Percentiles rank a stretch among this genome's conserved stretches.
Conservation (phyloP, 1,284 basidiomycete species). For the Apiotrichum mycotoxinovorans region DNA sequence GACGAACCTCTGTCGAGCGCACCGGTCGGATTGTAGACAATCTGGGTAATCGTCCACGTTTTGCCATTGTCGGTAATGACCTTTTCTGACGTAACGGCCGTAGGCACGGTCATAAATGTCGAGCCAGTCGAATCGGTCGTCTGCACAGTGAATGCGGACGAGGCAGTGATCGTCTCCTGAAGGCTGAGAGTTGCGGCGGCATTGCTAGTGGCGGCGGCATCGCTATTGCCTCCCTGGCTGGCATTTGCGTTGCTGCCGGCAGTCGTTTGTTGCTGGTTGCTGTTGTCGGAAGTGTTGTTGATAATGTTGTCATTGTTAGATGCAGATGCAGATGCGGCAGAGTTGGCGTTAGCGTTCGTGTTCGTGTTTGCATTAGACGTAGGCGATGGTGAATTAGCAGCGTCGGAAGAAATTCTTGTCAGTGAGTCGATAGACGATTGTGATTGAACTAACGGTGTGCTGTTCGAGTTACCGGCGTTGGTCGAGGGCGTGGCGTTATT, state of each 20-base stretch:
- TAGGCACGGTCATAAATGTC: slow-evolving; percentile 36
- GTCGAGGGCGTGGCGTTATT: background rate
- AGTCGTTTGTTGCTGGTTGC: no score
- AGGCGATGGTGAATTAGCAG: background rate
- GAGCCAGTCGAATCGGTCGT: slow-evolving; percentile 39
- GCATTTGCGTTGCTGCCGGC: no score
- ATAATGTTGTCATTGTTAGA: background rate
- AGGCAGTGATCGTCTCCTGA: slow-evolving; percentile 1
- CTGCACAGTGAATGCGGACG: slow-evolving; percentile 30
- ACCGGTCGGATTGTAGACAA: slow-evolving; percentile 45
- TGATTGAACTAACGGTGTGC: no score
- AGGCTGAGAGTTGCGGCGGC: background rate
- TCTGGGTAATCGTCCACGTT: slow-evolving; percentile 47
- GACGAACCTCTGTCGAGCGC: slow-evolving; percentile 38
- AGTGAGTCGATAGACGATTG: no score
- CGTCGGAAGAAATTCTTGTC: background rate
- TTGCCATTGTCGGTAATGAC: slow-evolving; percentile 41
- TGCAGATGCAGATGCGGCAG: background rate
- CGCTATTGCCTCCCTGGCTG: no score
- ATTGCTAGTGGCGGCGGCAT: background rate
- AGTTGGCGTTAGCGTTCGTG: no score
- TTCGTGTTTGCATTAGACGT: background rate
- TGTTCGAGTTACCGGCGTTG: no score
- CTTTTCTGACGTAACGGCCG: slow-evolving; percentile 37
- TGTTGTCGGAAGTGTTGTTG: background rate